These are phyloP conservation scores for Saposhnikovia divaricata DNA, from an alignment of 129 eudicot genomes.

Conservation along the genomic window DNA sequence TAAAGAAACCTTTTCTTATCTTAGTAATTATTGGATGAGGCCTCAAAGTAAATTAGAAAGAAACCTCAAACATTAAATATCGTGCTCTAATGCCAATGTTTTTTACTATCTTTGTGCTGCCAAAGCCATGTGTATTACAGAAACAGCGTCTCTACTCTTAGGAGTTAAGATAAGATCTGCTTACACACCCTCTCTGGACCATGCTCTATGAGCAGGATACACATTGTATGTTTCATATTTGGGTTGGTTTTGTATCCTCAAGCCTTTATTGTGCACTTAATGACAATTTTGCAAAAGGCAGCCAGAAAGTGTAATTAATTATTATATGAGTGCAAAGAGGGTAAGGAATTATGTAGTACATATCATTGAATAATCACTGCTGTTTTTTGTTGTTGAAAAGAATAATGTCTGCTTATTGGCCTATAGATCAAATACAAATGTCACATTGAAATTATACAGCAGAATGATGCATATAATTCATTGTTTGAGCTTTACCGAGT, in stretches of 20 bases:
- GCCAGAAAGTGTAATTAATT: not conserved
- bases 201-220: not conserved
- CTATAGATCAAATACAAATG: not conserved
- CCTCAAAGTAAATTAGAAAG: not conserved
- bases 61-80: not conserved
- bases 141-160: not conserved
- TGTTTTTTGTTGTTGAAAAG: too few species aligned
- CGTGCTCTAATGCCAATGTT: not conserved
- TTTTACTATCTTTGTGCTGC: not conserved
- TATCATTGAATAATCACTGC: not conserved
- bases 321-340: not conserved
- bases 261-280: not conserved
- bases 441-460: not conserved
- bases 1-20: not conserved
- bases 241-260: not conserved
- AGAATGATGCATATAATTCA: not conserved
- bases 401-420: not conserved
- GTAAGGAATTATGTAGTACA: not conserved
- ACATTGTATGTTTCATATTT: not conserved
- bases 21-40: not conserved
- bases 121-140: not conserved
- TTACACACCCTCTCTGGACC: not conserved
- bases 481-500: not conserved
- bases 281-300: not conserved
- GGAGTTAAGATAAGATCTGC: not conserved